phyloP scores from a whole-genome alignment of 129 eudicot genomes.

The Chrysanthemum lavandulifolium region DNA sequence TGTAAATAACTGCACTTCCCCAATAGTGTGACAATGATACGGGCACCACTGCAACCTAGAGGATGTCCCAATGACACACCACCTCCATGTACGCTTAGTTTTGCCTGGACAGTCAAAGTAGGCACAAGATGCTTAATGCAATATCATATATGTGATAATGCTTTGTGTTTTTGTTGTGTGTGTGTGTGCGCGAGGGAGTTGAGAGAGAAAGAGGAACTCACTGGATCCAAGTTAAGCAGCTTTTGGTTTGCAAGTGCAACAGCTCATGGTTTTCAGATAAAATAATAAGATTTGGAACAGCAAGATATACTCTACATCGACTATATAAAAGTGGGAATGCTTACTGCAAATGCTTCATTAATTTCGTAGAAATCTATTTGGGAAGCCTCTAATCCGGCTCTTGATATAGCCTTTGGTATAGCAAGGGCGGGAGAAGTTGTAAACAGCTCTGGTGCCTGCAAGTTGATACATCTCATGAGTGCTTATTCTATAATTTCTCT shows the following conservation, averaged over 20 bases:
- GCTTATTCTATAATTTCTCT: neutral
- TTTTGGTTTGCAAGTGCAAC: conserved; percentile 90
- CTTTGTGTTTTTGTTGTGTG: neutral
- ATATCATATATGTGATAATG: conserved; percentile 12
- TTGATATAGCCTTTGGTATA: conserved; percentile 80
- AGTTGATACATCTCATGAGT: conserved; percentile 16
- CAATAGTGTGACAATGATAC: conserved; percentile 74
- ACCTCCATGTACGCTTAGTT: conserved; percentile 85
- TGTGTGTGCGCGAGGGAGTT: neutral
- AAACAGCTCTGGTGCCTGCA: conserved; percentile 80
- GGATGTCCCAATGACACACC: conserved; percentile 95
- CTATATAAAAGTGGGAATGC: conserved; percentile 13
- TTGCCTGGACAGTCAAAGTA: conserved; percentile 51
- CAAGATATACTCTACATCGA: neutral
- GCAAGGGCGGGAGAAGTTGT: conserved; percentile 93
- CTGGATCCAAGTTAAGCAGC: conserved; percentile 66
- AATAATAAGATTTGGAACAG: conserved; percentile 24
- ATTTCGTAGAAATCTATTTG: conserved; percentile 85
- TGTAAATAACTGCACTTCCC: conserved; percentile 54
- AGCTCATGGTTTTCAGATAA: conserved; percentile 38
- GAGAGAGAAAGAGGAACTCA: conserved; percentile 32
- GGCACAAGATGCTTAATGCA: conserved; percentile 8
- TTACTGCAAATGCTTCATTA: conserved; percentile 92
- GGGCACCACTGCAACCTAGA: conserved; percentile 97
- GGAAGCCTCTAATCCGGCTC: conserved; percentile 78